Evolutionary conservation across 352 stramenopile genomes (phyloP).

Genomic region (Phytopythium delawarense): DNA sequence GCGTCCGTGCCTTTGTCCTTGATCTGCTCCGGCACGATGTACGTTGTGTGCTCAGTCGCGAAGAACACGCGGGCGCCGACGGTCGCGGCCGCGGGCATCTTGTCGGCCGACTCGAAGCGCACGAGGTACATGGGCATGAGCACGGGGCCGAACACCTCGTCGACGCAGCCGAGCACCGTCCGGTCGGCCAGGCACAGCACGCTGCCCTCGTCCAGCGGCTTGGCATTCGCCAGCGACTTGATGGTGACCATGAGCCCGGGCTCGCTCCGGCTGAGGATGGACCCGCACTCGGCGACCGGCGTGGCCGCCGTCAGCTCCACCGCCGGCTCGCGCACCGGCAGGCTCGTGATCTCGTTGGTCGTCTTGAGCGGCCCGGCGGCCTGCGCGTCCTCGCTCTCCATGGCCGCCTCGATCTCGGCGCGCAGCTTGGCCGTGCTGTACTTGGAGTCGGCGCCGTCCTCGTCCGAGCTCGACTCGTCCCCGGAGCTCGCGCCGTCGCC

Average conservation of each 20-base stretch:
- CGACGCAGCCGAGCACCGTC: conserved; percentile 71
- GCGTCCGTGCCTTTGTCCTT: conserved; percentile 82
- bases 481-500: conserved; percentile 12
- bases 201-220: conserved; percentile 75
- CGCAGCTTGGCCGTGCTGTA: conserved; percentile 34
- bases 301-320: conserved; percentile 71
- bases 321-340: conserved; percentile 56
- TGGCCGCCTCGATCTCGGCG: conserved; percentile 69
- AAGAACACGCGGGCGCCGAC: conserved; percentile 55
- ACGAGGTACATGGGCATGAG: conserved; percentile 87
- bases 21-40: conserved; percentile 71
- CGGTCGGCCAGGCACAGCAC: conserved; percentile 78
- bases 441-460: conserved; percentile 20
- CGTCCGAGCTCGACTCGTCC: conserved; percentile 21
- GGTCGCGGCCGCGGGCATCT: conserved; percentile 51
- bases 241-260: conserved; percentile 74
- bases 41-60: conserved; percentile 76
- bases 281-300: conserved; percentile 64
- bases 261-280: conserved; percentile 59
- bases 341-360: conserved; percentile 46
- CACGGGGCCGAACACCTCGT: conserved; percentile 84
- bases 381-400: conserved; percentile 70
- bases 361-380: conserved; percentile 43
- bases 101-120: conserved; percentile 59
- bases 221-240: conserved; percentile 54